phyloP scores from a whole-genome alignment of 2,329 filamentous ascomycete genomes.

The Aspergillus alliaceus region DNA sequence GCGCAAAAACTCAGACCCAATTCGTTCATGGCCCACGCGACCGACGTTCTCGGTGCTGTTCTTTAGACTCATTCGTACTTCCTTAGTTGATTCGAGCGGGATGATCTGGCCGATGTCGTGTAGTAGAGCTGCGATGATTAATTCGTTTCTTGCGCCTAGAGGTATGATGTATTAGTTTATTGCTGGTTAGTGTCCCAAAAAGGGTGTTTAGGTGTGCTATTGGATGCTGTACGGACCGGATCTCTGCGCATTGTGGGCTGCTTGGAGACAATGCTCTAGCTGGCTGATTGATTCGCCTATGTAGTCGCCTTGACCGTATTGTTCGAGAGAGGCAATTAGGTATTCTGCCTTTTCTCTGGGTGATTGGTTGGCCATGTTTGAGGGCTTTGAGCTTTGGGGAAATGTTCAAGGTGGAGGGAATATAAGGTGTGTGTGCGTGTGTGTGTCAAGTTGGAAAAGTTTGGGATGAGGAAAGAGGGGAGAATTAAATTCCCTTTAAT shows the following conservation, averaged over 20 bases:
- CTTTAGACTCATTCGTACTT: slow-evolving; percentile 27
- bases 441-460: background rate
- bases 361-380: slow-evolving; percentile 10
- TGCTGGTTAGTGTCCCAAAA: too few species aligned
- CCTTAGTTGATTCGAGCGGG: slow-evolving; percentile 31
- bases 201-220: too few species aligned
- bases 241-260: slow-evolving; percentile 30
- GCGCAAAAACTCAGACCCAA: slow-evolving; percentile 38
- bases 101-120: slow-evolving; percentile 48
- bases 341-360: slow-evolving; percentile 18
- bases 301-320: slow-evolving; percentile 35
- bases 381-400: background rate
- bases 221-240: slow-evolving; percentile 22
- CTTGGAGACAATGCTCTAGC: slow-evolving; percentile 35
- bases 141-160: slow-evolving; percentile 22
- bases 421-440: background rate
- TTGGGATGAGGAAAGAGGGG: background rate
- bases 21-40: slow-evolving; percentile 38
- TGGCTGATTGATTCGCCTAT: slow-evolving; percentile 37
- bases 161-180: background rate
- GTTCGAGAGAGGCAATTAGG: slow-evolving; percentile 26
- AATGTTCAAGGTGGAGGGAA: too few species aligned
- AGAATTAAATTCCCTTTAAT: too few species aligned
- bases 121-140: slow-evolving; percentile 40
- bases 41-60: slow-evolving; percentile 33